Evolutionary conservation across 371 early-diverging fungal genomes (phyloP).

Genomic region (Thermomucor indicae-seudaticae): DNA sequence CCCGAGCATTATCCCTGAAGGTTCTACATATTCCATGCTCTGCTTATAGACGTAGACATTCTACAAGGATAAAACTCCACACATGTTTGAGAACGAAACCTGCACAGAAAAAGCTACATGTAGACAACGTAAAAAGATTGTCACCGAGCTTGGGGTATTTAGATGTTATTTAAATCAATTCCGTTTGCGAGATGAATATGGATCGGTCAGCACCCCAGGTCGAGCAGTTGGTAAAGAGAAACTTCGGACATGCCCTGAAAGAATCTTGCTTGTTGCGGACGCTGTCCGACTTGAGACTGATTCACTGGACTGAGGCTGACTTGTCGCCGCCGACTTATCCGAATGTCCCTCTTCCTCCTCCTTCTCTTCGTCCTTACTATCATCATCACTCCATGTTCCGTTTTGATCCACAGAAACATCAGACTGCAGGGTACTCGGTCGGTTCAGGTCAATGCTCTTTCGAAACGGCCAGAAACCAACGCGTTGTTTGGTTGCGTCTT

Average conservation of each 20-base stretch:
- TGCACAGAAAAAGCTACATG: neutral
- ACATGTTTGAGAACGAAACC: no score
- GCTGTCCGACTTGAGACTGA: conserved; percentile 3
- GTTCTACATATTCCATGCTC: no score
- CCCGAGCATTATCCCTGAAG: conserved; percentile 33
- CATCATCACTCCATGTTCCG: conserved; percentile 9
- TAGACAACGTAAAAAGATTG: no score
- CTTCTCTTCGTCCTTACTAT: conserved; percentile 8
- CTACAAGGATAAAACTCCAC: no score
- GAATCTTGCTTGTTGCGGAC: conserved; percentile 3
- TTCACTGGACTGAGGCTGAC: conserved; percentile 3
- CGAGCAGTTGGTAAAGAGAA: conserved; percentile 15
- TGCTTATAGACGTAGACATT: no score
- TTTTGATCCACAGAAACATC: conserved; percentile 8
- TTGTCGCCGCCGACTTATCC: neutral
- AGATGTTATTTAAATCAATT: no score
- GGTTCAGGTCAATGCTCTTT: conserved; percentile 17
- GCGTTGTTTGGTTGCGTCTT: conserved; percentile 6
- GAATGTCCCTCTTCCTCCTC: conserved; percentile 1
- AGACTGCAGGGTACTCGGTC: conserved; percentile 13
- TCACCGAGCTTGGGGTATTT: no score
- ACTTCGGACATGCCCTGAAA: conserved; percentile 18
- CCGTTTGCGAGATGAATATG: conserved; percentile 1
- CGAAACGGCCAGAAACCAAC: conserved; percentile 21
- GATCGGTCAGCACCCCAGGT: conserved; percentile 1